A percentile compares a stretch with the other conserved stretches of the same genome.
Conservation (phyloP, 179 eudicot species). For the Spergularia azorica region DNA sequence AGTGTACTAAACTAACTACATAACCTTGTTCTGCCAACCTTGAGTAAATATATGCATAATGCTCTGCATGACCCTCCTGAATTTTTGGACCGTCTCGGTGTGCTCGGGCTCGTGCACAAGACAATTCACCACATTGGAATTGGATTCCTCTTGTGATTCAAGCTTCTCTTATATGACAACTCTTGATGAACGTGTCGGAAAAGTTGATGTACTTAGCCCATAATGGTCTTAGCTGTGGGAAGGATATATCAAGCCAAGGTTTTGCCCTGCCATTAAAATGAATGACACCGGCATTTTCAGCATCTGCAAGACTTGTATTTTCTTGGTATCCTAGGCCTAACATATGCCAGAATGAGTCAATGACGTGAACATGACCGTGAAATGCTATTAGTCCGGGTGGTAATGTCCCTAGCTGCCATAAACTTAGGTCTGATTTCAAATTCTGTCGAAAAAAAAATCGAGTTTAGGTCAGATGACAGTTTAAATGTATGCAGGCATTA, state of each 20-base stretch:
- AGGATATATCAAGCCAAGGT: constrained; percentile 95
- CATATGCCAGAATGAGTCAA: constrained; percentile 95
- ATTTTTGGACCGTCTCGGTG: constrained; percentile 25
- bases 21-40: constrained; percentile 19
- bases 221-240: constrained; percentile 67
- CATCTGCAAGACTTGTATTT: constrained; percentile 66
- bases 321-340: constrained; percentile 94
- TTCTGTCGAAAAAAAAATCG: constrained; percentile 49
- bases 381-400: constrained; percentile 97
- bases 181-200: constrained; percentile 77
- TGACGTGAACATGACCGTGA: constrained; percentile 67
- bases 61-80: neutral
- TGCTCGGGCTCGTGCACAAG: constrained; percentile 28
- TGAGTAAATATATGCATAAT: neutral
- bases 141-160: constrained; percentile 22
- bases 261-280: constrained; percentile 95
- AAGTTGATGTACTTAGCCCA: constrained; percentile 85
- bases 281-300: constrained; percentile 76
- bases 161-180: constrained; percentile 64
- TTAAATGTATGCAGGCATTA: no score
- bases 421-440: constrained; percentile 85
- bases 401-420: constrained; percentile 95
- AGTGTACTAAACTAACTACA: neutral
- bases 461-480: neutral
- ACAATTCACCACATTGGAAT: neutral